phyloP scores from a whole-genome alignment of 371 early-diverging fungal genomes.

The Circinella minor region DNA sequence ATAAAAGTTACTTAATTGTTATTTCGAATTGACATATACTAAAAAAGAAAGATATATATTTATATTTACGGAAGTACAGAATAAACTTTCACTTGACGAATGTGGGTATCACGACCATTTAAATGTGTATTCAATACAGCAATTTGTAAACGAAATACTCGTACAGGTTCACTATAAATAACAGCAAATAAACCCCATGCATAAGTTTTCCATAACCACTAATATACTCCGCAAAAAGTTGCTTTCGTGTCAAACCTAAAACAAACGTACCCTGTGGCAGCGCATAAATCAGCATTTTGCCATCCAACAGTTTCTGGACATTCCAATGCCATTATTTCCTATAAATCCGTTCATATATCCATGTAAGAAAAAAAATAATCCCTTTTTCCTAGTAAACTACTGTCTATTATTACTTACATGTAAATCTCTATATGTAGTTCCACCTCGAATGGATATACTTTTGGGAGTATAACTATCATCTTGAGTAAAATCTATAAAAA shows the following conservation, averaged over 20 bases:
- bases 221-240: too few relatives aligned
- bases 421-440: constrained; percentile 74
- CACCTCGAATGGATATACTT: constrained; percentile 72
- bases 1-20: too few relatives aligned
- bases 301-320: constrained; percentile 78
- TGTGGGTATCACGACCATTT: constrained; percentile 92
- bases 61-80: constrained; percentile 54
- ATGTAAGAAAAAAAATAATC: neutral
- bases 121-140: constrained; percentile 85
- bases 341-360: too few relatives aligned
- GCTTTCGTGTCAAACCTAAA: too few relatives aligned
- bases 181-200: too few relatives aligned
- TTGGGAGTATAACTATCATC: constrained; percentile 96
- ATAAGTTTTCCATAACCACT: too few relatives aligned
- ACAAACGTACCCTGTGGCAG: constrained; percentile 46
- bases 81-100: constrained; percentile 79
- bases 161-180: constrained; percentile 48
- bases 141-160: constrained; percentile 72
- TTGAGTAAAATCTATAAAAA: constrained; percentile 79
- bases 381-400: neutral
- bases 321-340: constrained; percentile 59
- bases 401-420: constrained; percentile 17
- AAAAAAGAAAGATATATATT: neutral
- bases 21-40: neutral
- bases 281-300: constrained; percentile 66